phyloP scores from a whole-genome alignment of 495 filamentous ascomycete species.

The Aspergillus diversus region DNA sequence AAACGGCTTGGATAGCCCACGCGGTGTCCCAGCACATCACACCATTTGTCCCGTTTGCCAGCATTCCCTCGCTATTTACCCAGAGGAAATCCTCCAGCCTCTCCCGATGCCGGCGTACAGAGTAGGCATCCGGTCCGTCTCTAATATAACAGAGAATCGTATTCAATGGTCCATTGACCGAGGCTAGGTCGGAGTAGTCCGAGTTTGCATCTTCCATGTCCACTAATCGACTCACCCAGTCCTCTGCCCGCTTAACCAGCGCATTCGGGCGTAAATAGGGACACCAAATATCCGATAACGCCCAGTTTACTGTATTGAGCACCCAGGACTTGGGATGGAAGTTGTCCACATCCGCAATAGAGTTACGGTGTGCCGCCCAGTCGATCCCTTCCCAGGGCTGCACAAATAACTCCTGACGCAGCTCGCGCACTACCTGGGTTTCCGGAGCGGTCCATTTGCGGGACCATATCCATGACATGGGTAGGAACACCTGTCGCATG shows the following conservation, averaged over 20 bases:
- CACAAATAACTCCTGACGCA: slow-evolving; percentile 16
- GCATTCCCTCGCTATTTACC: slow-evolving; percentile 14
- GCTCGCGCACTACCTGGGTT: slow-evolving; percentile 12
- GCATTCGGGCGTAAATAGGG: slow-evolving; percentile 11
- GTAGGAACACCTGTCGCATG: slow-evolving; percentile 17
- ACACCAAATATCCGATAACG: slow-evolving; percentile 31
- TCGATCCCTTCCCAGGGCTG: slow-evolving; percentile 11
- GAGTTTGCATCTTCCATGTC: slow-evolving; percentile 10
- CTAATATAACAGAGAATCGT: slow-evolving; percentile 16
- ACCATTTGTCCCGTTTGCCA: slow-evolving; percentile 15
- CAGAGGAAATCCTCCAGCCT: slow-evolving; percentile 15
- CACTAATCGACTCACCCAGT: slow-evolving; percentile 7
- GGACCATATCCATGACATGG: slow-evolving; percentile 19
- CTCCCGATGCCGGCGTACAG: slow-evolving; percentile 11
- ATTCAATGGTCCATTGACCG: slow-evolving; percentile 14
- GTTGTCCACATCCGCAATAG: not conserved
- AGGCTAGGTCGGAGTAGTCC: slow-evolving; percentile 8
- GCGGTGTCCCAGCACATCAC: slow-evolving; percentile 19
- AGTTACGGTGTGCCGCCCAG: slow-evolving; percentile 6
- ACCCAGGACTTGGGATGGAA: slow-evolving; percentile 15
- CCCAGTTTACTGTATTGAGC: slow-evolving; percentile 60
- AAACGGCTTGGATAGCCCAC: slow-evolving; percentile 13
- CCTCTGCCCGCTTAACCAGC: not conserved
- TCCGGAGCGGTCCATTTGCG: slow-evolving; percentile 12
- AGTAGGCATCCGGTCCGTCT: slow-evolving; percentile 11